These are phyloP conservation scores for Kodamaea arcana DNA, from an alignment of 1,139 yeast genomes.

Conservation along the genomic window DNA sequence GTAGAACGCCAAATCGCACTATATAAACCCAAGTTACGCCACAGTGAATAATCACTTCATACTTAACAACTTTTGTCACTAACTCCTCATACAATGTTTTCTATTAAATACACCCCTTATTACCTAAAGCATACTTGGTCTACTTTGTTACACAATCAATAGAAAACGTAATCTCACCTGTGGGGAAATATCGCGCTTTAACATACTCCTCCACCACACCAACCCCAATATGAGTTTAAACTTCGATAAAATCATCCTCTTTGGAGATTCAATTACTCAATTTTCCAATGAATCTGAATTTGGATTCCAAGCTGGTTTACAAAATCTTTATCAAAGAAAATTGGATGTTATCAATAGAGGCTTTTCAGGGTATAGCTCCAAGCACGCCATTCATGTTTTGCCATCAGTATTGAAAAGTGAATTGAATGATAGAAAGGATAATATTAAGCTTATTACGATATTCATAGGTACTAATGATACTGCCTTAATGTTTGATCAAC, in stretches of 20 bases:
- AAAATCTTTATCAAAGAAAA: slow-evolving; percentile 44
- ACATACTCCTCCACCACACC: too few species aligned
- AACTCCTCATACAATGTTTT: too few species aligned
- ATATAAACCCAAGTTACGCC: too few species aligned
- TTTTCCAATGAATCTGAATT: slow-evolving; percentile 42
- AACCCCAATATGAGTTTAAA: slow-evolving; percentile 5
- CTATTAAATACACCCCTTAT: too few species aligned
- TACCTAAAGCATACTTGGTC: too few species aligned
- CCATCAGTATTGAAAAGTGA: slow-evolving; percentile 47
- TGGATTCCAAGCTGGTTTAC: slow-evolving; percentile 50
- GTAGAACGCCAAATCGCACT: too few species aligned
- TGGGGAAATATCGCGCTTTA: too few species aligned
- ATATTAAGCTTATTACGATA: slow-evolving; percentile 44
- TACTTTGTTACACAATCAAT: too few species aligned
- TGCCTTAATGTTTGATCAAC: slow-evolving; percentile 14
- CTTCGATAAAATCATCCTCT: slow-evolving; percentile 49
- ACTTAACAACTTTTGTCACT: too few species aligned
- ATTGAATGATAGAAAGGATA: slow-evolving; percentile 22
- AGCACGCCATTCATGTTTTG: slow-evolving; percentile 44
- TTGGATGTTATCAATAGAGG: slow-evolving; percentile 60
- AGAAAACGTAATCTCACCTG: too few species aligned
- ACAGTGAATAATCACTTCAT: too few species aligned
- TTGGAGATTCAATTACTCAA: slow-evolving; percentile 72
- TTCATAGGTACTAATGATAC: slow-evolving; percentile 83
- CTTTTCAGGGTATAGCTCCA: slow-evolving; percentile 57